phyloP scores from a whole-genome alignment of 192 early-diverging fungal species.

The Rhizophagus sp. region DNA sequence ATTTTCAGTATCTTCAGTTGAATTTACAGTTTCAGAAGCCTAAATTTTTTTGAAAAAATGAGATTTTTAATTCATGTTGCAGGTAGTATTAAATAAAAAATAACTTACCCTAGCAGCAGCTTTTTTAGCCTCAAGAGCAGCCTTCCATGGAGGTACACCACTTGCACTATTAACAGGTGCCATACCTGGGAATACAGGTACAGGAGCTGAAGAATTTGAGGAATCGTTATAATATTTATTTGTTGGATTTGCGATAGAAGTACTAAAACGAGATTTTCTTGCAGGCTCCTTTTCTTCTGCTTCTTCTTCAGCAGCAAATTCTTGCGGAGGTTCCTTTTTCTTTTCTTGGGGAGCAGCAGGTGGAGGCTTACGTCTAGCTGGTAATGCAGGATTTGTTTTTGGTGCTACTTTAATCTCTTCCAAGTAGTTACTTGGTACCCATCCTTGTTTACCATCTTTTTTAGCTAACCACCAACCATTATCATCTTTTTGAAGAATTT shows the following conservation, averaged over 20 bases:
- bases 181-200: slow-evolving; percentile 31
- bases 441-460: slow-evolving; percentile 46
- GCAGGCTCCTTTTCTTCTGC: slow-evolving; percentile 29
- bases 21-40: not conserved
- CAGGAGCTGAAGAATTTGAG: not conserved
- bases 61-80: no score
- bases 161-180: slow-evolving; percentile 35
- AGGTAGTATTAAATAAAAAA: not conserved
- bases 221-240: slow-evolving; percentile 14
- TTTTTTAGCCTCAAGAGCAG: slow-evolving; percentile 57
- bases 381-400: slow-evolving; percentile 54
- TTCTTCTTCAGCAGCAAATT: slow-evolving; percentile 45
- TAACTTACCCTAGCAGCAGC: slow-evolving; percentile 37
- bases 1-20: not conserved
- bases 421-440: slow-evolving; percentile 94
- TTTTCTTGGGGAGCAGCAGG: slow-evolving; percentile 45
- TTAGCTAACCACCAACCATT: slow-evolving; percentile 91
- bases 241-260: not conserved
- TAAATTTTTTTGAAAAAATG: not conserved
- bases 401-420: slow-evolving; percentile 65
- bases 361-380: slow-evolving; percentile 32
- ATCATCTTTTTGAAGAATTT: slow-evolving; percentile 84
- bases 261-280: not conserved
- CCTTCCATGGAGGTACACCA: slow-evolving; percentile 58
- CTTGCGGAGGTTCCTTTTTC: slow-evolving; percentile 38